These are phyloP conservation scores for Pilatotrama ljubarskyi DNA, from an alignment of 768 basidiomycete genomes.

Conservation along the genomic window DNA sequence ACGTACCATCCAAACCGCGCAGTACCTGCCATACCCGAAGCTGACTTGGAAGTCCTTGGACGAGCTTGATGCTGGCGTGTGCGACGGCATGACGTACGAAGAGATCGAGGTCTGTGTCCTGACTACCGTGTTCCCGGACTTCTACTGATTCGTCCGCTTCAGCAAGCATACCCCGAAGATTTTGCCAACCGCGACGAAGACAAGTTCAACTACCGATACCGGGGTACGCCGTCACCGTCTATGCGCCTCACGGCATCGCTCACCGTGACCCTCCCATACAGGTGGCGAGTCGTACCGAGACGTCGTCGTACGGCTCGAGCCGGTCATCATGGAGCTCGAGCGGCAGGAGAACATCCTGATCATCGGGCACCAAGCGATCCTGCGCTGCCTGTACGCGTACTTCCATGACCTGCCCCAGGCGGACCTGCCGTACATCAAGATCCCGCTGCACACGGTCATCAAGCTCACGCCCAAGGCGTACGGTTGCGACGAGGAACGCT, in stretches of 20 bases:
- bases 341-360: slow-evolving; percentile 96
- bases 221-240: slow-evolving; percentile 46
- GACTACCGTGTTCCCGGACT: neutral
- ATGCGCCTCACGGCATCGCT: neutral
- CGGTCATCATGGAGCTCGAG: slow-evolving; percentile 99
- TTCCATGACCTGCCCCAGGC: slow-evolving; percentile 91
- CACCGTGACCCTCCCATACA: slow-evolving; percentile 18
- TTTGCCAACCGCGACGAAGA: slow-evolving; percentile 98
- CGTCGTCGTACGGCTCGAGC: slow-evolving; percentile 92
- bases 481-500: slow-evolving; percentile 97
- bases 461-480: slow-evolving; percentile 98
- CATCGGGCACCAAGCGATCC: slow-evolving; percentile 92
- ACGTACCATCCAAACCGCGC: slow-evolving; percentile 89
- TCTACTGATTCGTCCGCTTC: neutral
- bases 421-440: slow-evolving; percentile 97
- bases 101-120: slow-evolving; percentile 85
- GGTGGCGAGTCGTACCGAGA: slow-evolving; percentile 97
- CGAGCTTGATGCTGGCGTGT: slow-evolving; percentile 98
- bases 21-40: slow-evolving; percentile 80
- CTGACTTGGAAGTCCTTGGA: slow-evolving; percentile 99
- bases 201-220: slow-evolving; percentile 98
- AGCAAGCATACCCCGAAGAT: slow-evolving; percentile 97
- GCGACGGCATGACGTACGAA: slow-evolving; percentile 99
- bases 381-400: slow-evolving; percentile 93
- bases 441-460: slow-evolving; percentile 95